phyloP scores from a whole-genome alignment of 2,329 filamentous ascomycete genomes.

The Beauveria rudraprayagi region DNA sequence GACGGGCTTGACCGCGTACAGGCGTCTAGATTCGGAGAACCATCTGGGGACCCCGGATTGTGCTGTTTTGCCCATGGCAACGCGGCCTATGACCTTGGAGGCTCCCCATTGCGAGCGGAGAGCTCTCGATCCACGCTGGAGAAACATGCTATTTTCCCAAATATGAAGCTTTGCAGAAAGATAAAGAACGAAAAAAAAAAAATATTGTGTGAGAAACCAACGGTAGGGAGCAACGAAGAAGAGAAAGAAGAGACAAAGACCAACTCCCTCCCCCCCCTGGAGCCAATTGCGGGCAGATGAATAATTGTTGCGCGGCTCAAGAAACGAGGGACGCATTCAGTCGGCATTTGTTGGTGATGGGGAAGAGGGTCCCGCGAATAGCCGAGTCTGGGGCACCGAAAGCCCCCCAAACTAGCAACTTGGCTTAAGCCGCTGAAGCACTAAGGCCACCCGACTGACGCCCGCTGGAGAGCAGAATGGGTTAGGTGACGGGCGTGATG shows the following conservation, averaged over 20 bases:
- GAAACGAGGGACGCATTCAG: constrained; percentile 21
- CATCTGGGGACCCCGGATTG: constrained; percentile 29
- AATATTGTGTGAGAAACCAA: neutral
- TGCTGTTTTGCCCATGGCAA: constrained; percentile 24
- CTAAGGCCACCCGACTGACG: neutral
- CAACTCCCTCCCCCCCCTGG: neutral
- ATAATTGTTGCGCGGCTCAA: constrained; percentile 9
- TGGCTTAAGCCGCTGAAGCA: constrained; percentile 2
- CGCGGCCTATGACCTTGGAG: constrained; percentile 31
- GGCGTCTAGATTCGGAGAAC: constrained; percentile 42
- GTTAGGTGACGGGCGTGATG: neutral
- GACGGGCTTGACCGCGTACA: constrained; percentile 65
- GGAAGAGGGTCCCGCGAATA: constrained; percentile 27
- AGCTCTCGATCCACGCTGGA: constrained; percentile 42
- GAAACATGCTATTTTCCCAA: constrained; percentile 38
- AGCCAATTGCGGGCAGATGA: constrained; percentile 7
- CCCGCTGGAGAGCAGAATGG: neutral
- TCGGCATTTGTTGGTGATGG: constrained; percentile 27
- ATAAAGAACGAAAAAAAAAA: neutral
- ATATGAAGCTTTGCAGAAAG: neutral
- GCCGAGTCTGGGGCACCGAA: constrained; percentile 26
- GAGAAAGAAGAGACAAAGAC: neutral
- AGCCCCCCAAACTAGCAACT: neutral
- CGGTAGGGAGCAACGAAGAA: neutral
- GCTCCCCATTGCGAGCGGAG: constrained; percentile 44